Percentiles rank a stretch among this genome's conserved stretches.
These are phyloP conservation scores for Pichia sp. DNA, from an alignment of 1,139 yeast genomes.

Conservation along the genomic window DNA sequence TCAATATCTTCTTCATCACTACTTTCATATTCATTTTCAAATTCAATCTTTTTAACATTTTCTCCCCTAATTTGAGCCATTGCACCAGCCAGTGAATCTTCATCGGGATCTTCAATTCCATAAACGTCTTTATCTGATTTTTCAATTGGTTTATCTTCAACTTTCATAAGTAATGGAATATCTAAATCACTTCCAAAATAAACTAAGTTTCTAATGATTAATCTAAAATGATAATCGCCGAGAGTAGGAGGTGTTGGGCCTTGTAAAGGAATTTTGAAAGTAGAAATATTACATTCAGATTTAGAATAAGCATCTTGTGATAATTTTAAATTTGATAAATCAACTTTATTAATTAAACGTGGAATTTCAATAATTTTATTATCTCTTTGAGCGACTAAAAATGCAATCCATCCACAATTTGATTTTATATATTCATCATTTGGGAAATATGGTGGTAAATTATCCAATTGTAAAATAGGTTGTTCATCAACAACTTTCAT, in stretches of 20 bases:
- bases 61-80: slow-evolving; percentile 56
- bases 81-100: slow-evolving; percentile 61
- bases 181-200: slow-evolving; percentile 71
- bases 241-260: slow-evolving; percentile 63
- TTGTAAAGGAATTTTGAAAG: slow-evolving; percentile 66
- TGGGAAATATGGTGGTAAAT: slow-evolving; percentile 75
- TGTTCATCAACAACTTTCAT: slow-evolving; percentile 55
- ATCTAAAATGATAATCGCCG: slow-evolving; percentile 61
- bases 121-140: slow-evolving; percentile 38
- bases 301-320: slow-evolving; percentile 44
- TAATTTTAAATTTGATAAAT: slow-evolving; percentile 50
- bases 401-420: slow-evolving; percentile 53
- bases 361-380: slow-evolving; percentile 71
- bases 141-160: slow-evolving; percentile 44
- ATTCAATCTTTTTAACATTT: slow-evolving; percentile 32
- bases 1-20: slow-evolving; percentile 38
- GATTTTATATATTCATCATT: slow-evolving; percentile 32
- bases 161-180: slow-evolving; percentile 57
- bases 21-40: slow-evolving; percentile 31
- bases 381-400: slow-evolving; percentile 66
- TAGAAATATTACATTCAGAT: slow-evolving; percentile 51
- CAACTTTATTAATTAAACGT: slow-evolving; percentile 45
- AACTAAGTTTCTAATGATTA: slow-evolving; percentile 56
- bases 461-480: slow-evolving; percentile 52
- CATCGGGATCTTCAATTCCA: slow-evolving; percentile 61